phyloP scores from a whole-genome alignment of 192 early-diverging fungal genomes.

The Irineochytrium annulatum region DNA sequence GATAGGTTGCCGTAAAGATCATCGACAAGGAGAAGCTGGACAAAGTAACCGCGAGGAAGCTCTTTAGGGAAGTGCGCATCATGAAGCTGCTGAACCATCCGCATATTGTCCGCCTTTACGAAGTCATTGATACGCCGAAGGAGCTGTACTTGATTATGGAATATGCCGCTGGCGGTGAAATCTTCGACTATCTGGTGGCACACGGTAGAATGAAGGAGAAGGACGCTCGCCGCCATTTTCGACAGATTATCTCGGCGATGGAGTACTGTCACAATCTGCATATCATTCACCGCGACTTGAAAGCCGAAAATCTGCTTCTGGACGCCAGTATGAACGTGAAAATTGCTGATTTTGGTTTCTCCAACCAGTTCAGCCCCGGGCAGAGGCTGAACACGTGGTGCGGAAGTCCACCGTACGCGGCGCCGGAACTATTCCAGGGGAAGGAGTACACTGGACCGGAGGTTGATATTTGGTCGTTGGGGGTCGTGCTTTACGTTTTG shows the following conservation, averaged over 20 bases:
- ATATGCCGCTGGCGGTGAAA: slow-evolving; percentile 56
- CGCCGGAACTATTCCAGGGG: slow-evolving; percentile 63
- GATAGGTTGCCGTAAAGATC: slow-evolving; percentile 59
- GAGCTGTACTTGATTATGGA: slow-evolving; percentile 62
- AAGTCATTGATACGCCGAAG: slow-evolving; percentile 63
- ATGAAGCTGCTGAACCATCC: slow-evolving; percentile 59
- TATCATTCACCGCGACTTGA: slow-evolving; percentile 56
- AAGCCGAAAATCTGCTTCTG: slow-evolving; percentile 58
- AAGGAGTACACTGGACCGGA: slow-evolving; percentile 90
- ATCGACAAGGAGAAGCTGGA: slow-evolving; percentile 62
- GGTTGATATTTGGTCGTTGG: slow-evolving; percentile 93
- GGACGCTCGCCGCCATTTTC: slow-evolving; percentile 51
- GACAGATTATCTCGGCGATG: slow-evolving; percentile 56
- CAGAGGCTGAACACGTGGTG: slow-evolving; percentile 60
- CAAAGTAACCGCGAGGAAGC: slow-evolving; percentile 52
- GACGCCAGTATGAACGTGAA: slow-evolving; percentile 62
- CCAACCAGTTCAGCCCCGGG: slow-evolving; percentile 57
- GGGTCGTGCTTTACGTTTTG: slow-evolving; percentile 86
- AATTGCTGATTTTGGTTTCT: slow-evolving; percentile 64
- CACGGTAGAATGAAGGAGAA: slow-evolving; percentile 66
- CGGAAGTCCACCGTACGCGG: slow-evolving; percentile 57
- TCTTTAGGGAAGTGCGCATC: slow-evolving; percentile 61
- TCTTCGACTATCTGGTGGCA: slow-evolving; percentile 63
- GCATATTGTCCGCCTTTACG: slow-evolving; percentile 57
- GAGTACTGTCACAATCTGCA: slow-evolving; percentile 55